Percentiles rank a stretch among this genome's conserved stretches.
Conservation (phyloP, 2,329 filamentous ascomycete species). For the Pseudopithomyces maydicus region DNA sequence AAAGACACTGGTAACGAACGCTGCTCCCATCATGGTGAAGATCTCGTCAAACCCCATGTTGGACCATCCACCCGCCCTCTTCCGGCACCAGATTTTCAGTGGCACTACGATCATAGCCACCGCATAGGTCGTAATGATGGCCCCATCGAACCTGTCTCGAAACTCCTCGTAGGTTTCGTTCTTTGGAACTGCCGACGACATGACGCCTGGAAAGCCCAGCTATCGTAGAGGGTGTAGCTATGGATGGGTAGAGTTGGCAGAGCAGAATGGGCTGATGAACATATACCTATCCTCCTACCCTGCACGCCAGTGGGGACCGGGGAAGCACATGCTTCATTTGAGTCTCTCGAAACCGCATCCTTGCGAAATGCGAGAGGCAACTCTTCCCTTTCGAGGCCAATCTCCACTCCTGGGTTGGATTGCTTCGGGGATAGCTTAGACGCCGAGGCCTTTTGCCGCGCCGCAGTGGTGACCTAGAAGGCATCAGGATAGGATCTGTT, state of each 20-base stretch:
- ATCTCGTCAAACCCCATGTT: conserved; percentile 27
- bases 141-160: conserved; percentile 18
- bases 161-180: conserved; percentile 1
- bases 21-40: conserved; percentile 20
- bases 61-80: conserved; percentile 23
- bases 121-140: conserved; percentile 24
- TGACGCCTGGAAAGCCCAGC: background rate
- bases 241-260: background rate
- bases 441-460: background rate
- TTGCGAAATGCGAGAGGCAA: background rate
- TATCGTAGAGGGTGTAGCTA: background rate
- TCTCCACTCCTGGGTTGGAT: background rate
- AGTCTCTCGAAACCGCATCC: background rate
- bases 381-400: too few species aligned
- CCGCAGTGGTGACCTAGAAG: background rate
- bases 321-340: background rate
- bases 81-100: conserved; percentile 28
- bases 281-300: background rate
- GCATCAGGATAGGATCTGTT: background rate
- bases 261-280: background rate
- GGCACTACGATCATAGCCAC: conserved; percentile 29
- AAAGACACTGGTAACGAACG: conserved; percentile 23
- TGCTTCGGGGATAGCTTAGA: background rate
- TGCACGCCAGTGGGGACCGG: background rate
- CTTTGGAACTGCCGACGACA: background rate